Base-by-base conservation (phyloP, 352 stramenopile genomes). In the Albugo candida region DNA sequence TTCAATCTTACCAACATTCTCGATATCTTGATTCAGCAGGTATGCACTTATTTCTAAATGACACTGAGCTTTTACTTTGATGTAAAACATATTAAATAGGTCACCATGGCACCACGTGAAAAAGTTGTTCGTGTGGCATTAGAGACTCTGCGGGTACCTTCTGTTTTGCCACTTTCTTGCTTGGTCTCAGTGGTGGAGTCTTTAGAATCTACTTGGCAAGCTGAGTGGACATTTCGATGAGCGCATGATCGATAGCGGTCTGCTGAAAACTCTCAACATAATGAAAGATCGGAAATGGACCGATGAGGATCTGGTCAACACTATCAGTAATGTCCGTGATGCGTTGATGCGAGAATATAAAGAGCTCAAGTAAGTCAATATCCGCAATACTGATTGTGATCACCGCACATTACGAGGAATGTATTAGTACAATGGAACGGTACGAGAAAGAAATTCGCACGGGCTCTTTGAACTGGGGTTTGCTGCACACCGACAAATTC, bases 401-500 rank as follows among this genome's bases (percentile, higher is more conserved):
- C 46, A 10, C 8, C 20, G 8, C 43, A 48, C 41, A 20, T 48
- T 8, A 41, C 38, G 11, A 13, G 1, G 45, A 17, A 5, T 47
- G 12, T 19, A 50, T 39, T 59, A 96, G 78, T 50, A 95, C 91
- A 27, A 97, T 95, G 83, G 93, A 97, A 59, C 81, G 93, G 11
- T 98, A 97, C 59, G 84, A 94, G 55, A 95, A 95, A 59, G 91
- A 98, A 61, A 66, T 98, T 10, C 81, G 91, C 51, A 95, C 86
- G 21, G 93, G 92, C 11, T 71, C 85, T 39, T 59, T 98, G 5
- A 82, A 94, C 64, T 98, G 94, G 94, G 93, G 94, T 21, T 71
- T 95, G 24, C 71, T 95, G 14, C 94, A 98, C 67, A 97, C 91
- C 36, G 93, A 98, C 61, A 96, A 96, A 48, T 98, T 98, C 61